phyloP scores from a whole-genome alignment of 768 basidiomycete species.

The Suillus spraguei region DNA sequence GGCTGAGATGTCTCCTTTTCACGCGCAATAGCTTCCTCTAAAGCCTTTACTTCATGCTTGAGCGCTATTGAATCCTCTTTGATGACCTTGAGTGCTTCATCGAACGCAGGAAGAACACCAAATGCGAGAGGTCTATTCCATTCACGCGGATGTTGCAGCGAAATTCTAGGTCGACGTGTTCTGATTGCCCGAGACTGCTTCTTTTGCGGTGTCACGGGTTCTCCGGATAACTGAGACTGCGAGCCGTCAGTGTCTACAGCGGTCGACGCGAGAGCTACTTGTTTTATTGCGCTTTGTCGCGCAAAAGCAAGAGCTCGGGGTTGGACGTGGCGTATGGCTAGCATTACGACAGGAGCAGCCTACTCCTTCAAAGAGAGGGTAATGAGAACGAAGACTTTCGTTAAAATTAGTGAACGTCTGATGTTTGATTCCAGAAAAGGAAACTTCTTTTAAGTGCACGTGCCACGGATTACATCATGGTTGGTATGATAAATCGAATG shows the following conservation, averaged over 20 bases:
- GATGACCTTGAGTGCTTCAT: slow-evolving; percentile 79
- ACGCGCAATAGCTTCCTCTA: slow-evolving; percentile 22
- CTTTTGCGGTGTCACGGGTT: slow-evolving; percentile 3
- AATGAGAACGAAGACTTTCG: neutral
- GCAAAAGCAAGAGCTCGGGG: slow-evolving; percentile 11
- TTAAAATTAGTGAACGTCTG: neutral
- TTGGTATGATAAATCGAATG: neutral
- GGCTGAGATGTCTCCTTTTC: slow-evolving; percentile 27
- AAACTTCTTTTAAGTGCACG: neutral
- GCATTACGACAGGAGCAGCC: slow-evolving; percentile 15
- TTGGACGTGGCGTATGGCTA: slow-evolving; percentile 18
- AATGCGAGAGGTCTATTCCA: slow-evolving; percentile 66
- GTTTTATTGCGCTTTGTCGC: slow-evolving; percentile 15
- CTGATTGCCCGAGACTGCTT: slow-evolving; percentile 22
- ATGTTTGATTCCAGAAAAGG: slow-evolving; percentile 3
- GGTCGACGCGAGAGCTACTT: slow-evolving; percentile 14
- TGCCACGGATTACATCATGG: neutral
- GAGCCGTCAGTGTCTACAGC: slow-evolving; percentile 8
- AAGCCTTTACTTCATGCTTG: slow-evolving; percentile 32
- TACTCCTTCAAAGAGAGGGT: neutral
- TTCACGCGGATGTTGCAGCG: slow-evolving; percentile 50
- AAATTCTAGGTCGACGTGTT: slow-evolving; percentile 53
- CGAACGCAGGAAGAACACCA: slow-evolving; percentile 78
- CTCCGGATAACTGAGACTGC: slow-evolving; percentile 5
- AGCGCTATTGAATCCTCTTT: slow-evolving; percentile 57